Evolutionary conservation across 805 yeast species (phyloP), one percentile per base, ranked within the genome.

Genomic region (Metschnikowia peoriensis): DNA sequence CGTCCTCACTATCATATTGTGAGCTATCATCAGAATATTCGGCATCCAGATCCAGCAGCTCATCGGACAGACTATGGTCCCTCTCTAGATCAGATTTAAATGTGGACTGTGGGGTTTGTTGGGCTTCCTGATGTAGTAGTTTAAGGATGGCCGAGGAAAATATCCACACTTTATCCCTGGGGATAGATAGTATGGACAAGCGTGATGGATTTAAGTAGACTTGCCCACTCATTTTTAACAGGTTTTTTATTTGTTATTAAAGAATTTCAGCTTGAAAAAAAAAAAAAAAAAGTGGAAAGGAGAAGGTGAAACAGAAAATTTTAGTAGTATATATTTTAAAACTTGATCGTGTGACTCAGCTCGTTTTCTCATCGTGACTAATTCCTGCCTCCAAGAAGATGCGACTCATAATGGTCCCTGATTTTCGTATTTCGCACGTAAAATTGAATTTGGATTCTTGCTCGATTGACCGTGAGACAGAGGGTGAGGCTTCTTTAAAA

Each of bases 151-250:
- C 78, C 37, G 79, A 71, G 38, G 76, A 68, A 56, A 82, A 82
- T n/a, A 79, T 51, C 81, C 86, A 81, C 60, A 76, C 79, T 52
- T 73, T 71, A 16, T 67, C 70, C 54, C 85, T 65, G 1, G 85
- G 82, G 17, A 83, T 75, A 2, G 86, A 80, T 50, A 83, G 68
- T 28, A 83, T 70, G 28, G 81, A 72, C 41, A 83, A 69, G 44
- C 67, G 61, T 5, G 77, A 72, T 11, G 75, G 72, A 61, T 77
- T 76, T 41, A 82, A 61, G 55, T 79, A 79, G 1, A 79, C 79
- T 53, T 80, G 81, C 37, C 77, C 76, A 62, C 69, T 72, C 76
- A 74, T 73, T 12, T 3, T 28, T 9, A n/a, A 28, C 9, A 14
- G 14, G 9, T 41, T 27, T 28, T 11, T 3, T n/a, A 27, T 32